Evolutionary conservation across 1,284 basidiomycete genomes (phyloP).

Genomic region (Leccinum subrobustum): DNA sequence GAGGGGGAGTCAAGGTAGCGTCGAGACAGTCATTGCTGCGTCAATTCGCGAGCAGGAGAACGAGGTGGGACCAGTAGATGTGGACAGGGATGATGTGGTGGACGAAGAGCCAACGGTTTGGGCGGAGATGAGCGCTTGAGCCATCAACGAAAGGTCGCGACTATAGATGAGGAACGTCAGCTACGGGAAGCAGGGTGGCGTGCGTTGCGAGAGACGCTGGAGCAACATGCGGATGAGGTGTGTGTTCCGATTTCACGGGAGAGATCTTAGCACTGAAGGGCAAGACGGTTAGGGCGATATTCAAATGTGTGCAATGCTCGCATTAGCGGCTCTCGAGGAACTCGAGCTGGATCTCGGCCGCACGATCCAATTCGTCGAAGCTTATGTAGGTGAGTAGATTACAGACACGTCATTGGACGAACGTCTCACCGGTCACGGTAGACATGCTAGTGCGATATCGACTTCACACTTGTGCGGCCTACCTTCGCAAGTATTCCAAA

Average conservation of each 20-base stretch:
- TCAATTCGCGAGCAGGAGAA: conserved; percentile 37
- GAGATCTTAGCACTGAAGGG: neutral
- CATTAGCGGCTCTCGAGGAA: conserved; percentile 57
- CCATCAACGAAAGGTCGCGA: conserved; percentile 39
- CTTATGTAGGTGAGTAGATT: conserved; percentile 59
- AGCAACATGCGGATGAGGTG: conserved; percentile 62
- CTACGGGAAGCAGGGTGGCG: conserved; percentile 56
- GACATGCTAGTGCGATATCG: conserved; percentile 61
- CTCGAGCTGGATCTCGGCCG: conserved; percentile 46
- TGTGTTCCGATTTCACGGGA: conserved; percentile 8
- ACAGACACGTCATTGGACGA: neutral
- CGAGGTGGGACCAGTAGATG: conserved; percentile 10
- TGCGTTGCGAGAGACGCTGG: conserved; percentile 54
- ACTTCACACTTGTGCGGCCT: conserved; percentile 63
- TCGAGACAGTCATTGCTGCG: conserved; percentile 61
- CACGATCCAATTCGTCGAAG: conserved; percentile 56
- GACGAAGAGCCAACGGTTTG: conserved; percentile 17
- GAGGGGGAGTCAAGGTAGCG: conserved; percentile 60
- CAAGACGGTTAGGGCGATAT: conserved; percentile 56
- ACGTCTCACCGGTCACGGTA: conserved; percentile 27
- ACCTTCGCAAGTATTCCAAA: conserved; percentile 62
- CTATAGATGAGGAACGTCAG: conserved; percentile 50
- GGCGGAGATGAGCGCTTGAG: conserved; percentile 28
- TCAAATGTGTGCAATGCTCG: conserved; percentile 72
- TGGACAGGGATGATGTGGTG: conserved; percentile 1